Percentiles rank a stretch among this genome's conserved stretches.
phyloP scores from a whole-genome alignment of 2,329 filamentous ascomycete genomes.

The Venturia pyrina region DNA sequence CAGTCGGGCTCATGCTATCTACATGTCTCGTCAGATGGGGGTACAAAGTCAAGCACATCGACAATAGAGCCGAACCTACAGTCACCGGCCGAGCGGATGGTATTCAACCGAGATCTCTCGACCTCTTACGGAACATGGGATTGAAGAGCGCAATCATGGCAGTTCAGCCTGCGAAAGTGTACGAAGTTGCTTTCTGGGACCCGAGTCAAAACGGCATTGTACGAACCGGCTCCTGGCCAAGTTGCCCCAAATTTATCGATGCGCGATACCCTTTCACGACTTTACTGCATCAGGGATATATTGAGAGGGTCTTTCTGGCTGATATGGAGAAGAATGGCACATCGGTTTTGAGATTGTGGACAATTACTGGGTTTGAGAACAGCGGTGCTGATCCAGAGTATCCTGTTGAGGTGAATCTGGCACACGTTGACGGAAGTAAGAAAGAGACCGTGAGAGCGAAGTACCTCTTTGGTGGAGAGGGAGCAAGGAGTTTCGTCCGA shows the following conservation, averaged over 20 bases:
- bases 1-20: conserved; percentile 77
- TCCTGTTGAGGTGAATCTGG: conserved; percentile 69
- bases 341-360: conserved; percentile 50
- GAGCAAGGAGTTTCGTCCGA: conserved; percentile 50
- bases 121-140: conserved; percentile 81
- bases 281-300: conserved; percentile 51
- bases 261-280: conserved; percentile 55
- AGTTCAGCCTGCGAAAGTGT: conserved; percentile 77
- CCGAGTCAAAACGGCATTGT: conserved; percentile 45
- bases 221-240: conserved; percentile 64
- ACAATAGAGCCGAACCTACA: conserved; percentile 79
- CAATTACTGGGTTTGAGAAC: conserved; percentile 51
- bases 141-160: conserved; percentile 83
- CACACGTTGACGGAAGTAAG: conserved; percentile 63
- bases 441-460: conserved; percentile 56
- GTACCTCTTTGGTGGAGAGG: conserved; percentile 54
- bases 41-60: conserved; percentile 90
- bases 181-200: conserved; percentile 58
- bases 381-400: conserved; percentile 55
- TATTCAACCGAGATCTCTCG: conserved; percentile 81
- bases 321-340: conserved; percentile 51
- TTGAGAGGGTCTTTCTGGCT: conserved; percentile 51
- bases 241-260: conserved; percentile 73
- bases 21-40: conserved; percentile 86
- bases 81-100: conserved; percentile 80